Evolutionary conservation across 2,329 filamentous ascomycete genomes (phyloP).

Genomic region (Nectriaceae sp.): DNA sequence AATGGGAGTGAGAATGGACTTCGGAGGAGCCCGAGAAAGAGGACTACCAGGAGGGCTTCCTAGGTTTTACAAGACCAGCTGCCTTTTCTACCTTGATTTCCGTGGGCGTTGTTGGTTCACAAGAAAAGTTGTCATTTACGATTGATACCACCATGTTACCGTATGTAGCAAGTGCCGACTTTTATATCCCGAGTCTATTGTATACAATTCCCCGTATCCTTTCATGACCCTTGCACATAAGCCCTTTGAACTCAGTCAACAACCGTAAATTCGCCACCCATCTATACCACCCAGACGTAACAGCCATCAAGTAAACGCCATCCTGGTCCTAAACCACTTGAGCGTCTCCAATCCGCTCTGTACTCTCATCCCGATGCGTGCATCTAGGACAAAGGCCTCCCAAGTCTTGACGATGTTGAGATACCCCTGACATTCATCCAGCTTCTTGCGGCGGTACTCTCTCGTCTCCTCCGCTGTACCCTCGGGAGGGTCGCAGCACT

Average conservation of each 20-base stretch:
- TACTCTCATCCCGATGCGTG: slow-evolving; percentile 72
- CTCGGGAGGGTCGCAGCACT: slow-evolving; percentile 49
- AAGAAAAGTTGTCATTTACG: slow-evolving; percentile 2
- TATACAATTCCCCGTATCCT: no score
- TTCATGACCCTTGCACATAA: no score
- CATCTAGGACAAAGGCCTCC: slow-evolving; percentile 74
- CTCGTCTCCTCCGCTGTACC: slow-evolving; percentile 34
- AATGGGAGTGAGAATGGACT: slow-evolving; percentile 23
- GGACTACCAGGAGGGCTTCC: slow-evolving; percentile 20
- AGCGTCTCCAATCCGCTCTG: slow-evolving; percentile 70
- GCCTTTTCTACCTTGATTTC: neutral
- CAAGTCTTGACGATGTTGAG: slow-evolving; percentile 69
- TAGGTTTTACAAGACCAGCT: neutral
- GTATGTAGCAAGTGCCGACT: neutral
- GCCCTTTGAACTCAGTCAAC: no score
- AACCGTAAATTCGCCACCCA: no score
- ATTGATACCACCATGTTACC: neutral
- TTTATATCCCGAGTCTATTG: slow-evolving; percentile 20
- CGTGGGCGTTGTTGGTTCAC: neutral
- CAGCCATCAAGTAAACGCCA: slow-evolving; percentile 22
- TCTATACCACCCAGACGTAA: no score
- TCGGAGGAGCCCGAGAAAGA: slow-evolving; percentile 29
- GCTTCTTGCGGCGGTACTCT: slow-evolving; percentile 46
- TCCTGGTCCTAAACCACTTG: slow-evolving; percentile 52
- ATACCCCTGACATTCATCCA: slow-evolving; percentile 63